These are phyloP conservation scores for Rhizoclosmatium globosum DNA, from an alignment of 192 early-diverging fungal species.

Conservation along the genomic window DNA sequence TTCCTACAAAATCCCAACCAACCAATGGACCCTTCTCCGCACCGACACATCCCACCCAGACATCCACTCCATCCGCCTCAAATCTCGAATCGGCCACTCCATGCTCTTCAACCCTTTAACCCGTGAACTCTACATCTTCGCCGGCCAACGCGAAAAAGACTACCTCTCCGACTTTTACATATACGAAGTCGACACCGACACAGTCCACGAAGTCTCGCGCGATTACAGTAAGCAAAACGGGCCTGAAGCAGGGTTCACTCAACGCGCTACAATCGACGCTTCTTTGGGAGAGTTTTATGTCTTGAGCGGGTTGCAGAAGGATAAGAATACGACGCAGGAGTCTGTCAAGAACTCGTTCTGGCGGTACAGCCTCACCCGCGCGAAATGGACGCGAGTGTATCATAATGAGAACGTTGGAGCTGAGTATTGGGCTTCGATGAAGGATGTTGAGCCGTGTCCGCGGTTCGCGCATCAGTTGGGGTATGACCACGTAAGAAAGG, in stretches of 20 bases:
- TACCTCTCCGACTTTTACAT: conserved; percentile 82
- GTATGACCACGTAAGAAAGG: conserved; percentile 74
- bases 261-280: conserved; percentile 82
- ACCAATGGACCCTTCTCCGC: conserved; percentile 80
- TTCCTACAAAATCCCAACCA: conserved; percentile 72
- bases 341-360: conserved; percentile 80
- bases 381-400: conserved; percentile 74
- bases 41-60: conserved; percentile 63
- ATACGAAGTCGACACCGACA: conserved; percentile 83
- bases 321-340: conserved; percentile 62
- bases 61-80: conserved; percentile 66
- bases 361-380: conserved; percentile 70
- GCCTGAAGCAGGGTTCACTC: conserved; percentile 83
- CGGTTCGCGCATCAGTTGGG: conserved; percentile 93
- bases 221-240: conserved; percentile 79
- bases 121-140: conserved; percentile 86
- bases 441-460: conserved; percentile 76
- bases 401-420: conserved; percentile 67
- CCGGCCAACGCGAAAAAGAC: conserved; percentile 86
- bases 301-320: conserved; percentile 74
- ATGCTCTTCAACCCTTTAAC: conserved; percentile 82
- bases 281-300: conserved; percentile 87
- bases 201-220: conserved; percentile 78
- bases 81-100: conserved; percentile 88
- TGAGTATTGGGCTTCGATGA: conserved; percentile 61